Conservation (phyloP, 495 filamentous ascomycete genomes). For the Hypomontagnella submonticulosa region DNA sequence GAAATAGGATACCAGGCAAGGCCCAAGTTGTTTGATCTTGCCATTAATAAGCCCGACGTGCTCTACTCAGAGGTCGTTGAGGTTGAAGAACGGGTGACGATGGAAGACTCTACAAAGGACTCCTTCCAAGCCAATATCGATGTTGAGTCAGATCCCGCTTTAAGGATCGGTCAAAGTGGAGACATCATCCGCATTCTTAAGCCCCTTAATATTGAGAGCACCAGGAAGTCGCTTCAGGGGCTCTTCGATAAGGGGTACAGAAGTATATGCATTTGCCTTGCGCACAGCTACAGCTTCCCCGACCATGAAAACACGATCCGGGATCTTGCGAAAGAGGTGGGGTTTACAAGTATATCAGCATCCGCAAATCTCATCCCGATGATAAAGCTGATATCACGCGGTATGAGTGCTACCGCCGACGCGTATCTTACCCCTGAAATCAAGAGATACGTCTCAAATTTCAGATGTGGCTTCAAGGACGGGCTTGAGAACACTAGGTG, state of each 20-base stretch:
- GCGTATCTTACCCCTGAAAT: slow-evolving; percentile 50
- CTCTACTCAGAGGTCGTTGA: slow-evolving; percentile 80
- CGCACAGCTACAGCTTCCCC: slow-evolving; percentile 50
- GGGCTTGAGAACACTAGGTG: slow-evolving; percentile 49
- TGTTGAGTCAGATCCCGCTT: slow-evolving; percentile 20
- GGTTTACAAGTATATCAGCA: slow-evolving; percentile 39
- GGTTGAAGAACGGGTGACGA: slow-evolving; percentile 81
- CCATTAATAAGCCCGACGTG: slow-evolving; percentile 80
- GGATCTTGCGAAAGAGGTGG: slow-evolving; percentile 56
- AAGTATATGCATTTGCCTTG: slow-evolving; percentile 45
- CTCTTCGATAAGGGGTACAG: slow-evolving; percentile 41
- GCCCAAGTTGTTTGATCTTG: slow-evolving; percentile 84
- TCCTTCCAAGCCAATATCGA: slow-evolving; percentile 26
- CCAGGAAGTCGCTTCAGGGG: slow-evolving; percentile 30
- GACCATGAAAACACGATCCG: slow-evolving; percentile 56
- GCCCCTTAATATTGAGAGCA: slow-evolving; percentile 33
- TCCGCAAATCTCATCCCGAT: slow-evolving; percentile 46
- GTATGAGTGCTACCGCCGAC: slow-evolving; percentile 47
- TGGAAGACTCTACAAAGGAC: slow-evolving; percentile 48
- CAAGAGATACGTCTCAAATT: slow-evolving; percentile 45
- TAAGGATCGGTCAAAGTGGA: slow-evolving; percentile 31
- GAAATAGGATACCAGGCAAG: slow-evolving; percentile 86
- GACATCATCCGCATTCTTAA: slow-evolving; percentile 38
- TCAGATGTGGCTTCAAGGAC: slow-evolving; percentile 63
- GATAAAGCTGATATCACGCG: slow-evolving; percentile 50